Evolutionary conservation across 2,329 filamentous ascomycete species (phyloP).

Genomic region (Calonectria henricotiae): DNA sequence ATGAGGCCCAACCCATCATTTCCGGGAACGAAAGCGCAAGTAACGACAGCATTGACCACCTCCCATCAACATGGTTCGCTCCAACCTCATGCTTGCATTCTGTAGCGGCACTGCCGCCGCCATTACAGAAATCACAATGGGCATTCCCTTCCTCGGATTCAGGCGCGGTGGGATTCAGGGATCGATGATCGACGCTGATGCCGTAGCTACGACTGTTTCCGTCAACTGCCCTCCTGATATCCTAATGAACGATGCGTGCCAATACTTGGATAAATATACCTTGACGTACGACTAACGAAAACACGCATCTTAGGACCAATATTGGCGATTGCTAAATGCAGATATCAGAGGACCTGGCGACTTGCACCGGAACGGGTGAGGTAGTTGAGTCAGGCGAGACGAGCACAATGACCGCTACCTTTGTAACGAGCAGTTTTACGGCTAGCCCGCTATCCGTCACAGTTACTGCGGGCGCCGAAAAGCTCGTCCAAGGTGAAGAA

Average conservation of each 20-base stretch:
- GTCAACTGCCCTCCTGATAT: neutral
- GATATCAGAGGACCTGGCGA: neutral
- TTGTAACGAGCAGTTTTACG: slow-evolving; percentile 1
- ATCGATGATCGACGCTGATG: neutral
- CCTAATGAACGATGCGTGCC: neutral
- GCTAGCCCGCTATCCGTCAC: neutral
- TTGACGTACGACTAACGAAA: neutral
- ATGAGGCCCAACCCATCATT: too few species aligned
- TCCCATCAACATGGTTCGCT: neutral
- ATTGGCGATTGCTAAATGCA: slow-evolving; percentile 6
- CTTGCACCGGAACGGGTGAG: slow-evolving; percentile 1
- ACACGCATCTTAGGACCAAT: slow-evolving; percentile 3
- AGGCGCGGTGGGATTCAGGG: slow-evolving; percentile 1
- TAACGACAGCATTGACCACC: neutral
- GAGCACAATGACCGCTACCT: slow-evolving; percentile 2
- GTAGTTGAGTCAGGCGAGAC: neutral
- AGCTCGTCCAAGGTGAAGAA: neutral
- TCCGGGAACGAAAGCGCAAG: too few species aligned
- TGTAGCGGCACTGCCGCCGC: neutral
- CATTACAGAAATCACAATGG: neutral
- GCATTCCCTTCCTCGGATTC: neutral
- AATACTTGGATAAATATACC: slow-evolving; percentile 9
- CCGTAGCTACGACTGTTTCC: neutral
- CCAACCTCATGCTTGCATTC: neutral
- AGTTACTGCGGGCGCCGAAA: neutral